phyloP scores from a whole-genome alignment of 2,329 filamentous ascomycete genomes.

The Berkeleyomyces rouxiae region DNA sequence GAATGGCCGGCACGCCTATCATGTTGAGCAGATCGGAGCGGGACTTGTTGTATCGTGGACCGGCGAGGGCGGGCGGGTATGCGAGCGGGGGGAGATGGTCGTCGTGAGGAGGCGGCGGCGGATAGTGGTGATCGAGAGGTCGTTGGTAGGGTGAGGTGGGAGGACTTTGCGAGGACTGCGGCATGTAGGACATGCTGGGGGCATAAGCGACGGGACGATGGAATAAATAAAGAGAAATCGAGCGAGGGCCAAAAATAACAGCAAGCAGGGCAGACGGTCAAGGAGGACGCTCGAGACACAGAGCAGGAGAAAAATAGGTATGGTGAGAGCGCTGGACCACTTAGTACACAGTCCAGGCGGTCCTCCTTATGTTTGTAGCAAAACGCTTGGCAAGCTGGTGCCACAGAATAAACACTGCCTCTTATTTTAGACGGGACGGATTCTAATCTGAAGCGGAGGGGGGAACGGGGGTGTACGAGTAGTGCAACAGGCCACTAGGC shows the following conservation, averaged over 20 bases:
- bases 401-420: conserved; percentile 1
- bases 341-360: background rate
- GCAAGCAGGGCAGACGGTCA: background rate
- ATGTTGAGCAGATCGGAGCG: background rate
- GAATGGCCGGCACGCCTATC: conserved; percentile 15
- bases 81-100: conserved; percentile 2
- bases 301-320: background rate
- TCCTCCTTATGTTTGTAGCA: background rate
- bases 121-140: background rate
- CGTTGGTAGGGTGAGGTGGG: conserved; percentile 5
- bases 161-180: conserved; percentile 10
- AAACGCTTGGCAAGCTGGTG: background rate
- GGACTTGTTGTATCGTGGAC: background rate
- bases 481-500: background rate
- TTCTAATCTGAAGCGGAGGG: background rate
- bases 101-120: background rate
- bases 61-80: conserved; percentile 1
- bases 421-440: conserved; percentile 2
- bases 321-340: background rate
- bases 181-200: conserved; percentile 8
- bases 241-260: background rate
- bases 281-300: conserved; percentile 8
- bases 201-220: background rate
- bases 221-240: conserved; percentile 1
- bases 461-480: background rate